Evolutionary conservation across 176 grass and related monocot genomes (phyloP).

Genomic region (Eragrostis curvula): DNA sequence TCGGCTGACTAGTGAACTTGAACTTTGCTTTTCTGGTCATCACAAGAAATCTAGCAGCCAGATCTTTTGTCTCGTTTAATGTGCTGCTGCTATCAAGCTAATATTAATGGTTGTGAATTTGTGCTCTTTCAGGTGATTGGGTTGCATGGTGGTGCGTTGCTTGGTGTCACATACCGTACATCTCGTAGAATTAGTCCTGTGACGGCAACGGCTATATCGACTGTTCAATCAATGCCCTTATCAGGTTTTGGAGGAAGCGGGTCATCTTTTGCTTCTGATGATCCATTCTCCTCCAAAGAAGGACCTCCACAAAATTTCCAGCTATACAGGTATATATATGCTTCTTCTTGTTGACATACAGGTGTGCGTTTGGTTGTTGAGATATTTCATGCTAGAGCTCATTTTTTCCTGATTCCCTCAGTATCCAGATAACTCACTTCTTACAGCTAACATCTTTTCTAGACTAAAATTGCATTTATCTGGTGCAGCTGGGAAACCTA

Average conservation of each 20-base stretch:
- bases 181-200: conserved; percentile 93
- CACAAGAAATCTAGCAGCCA: not conserved
- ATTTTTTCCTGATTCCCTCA: not conserved
- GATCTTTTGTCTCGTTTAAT: not conserved
- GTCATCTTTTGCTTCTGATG: conserved; percentile 81
- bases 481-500: conserved; percentile 97
- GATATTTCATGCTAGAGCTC: conserved; percentile 12
- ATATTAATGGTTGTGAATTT: conserved; percentile 13
- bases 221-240: conserved; percentile 90
- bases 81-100: not conserved
- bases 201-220: conserved; percentile 88
- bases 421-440: conserved; percentile 27
- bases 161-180: conserved; percentile 94
- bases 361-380: conserved; percentile 24
- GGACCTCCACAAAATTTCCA: conserved; percentile 94
- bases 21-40: conserved; percentile 12
- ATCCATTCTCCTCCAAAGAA: conserved; percentile 82
- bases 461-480: conserved; percentile 32
- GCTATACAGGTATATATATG: conserved; percentile 85
- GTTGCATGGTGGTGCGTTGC: conserved; percentile 96
- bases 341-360: conserved; percentile 20
- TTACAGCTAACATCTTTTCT: conserved; percentile 23
- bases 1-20: conserved; percentile 24
- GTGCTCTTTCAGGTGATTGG: conserved; percentile 78
- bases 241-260: conserved; percentile 88